Evolutionary conservation across 2,329 filamentous ascomycete genomes (phyloP).

Genomic region (Arthrinium phaeospermum): DNA sequence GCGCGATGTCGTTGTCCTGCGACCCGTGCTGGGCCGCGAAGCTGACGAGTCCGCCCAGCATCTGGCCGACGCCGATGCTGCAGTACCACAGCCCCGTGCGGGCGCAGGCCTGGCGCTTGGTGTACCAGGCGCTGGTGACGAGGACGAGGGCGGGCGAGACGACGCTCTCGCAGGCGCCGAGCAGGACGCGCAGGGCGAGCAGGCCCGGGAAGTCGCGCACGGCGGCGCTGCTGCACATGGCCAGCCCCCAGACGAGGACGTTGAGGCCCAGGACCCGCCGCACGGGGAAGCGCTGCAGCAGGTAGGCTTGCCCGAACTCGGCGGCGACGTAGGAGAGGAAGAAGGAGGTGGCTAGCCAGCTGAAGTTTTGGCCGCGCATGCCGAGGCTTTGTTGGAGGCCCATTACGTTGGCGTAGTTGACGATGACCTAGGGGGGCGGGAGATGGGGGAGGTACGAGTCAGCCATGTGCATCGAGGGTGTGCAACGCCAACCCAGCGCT

Average conservation of each 20-base stretch:
- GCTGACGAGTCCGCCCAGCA: constrained; percentile 50
- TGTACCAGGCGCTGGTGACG: constrained; percentile 75
- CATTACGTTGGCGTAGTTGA: constrained; percentile 70
- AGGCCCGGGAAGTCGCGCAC: constrained; percentile 65
- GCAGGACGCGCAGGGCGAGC: constrained; percentile 69
- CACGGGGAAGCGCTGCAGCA: constrained; percentile 65
- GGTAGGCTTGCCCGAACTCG: constrained; percentile 65
- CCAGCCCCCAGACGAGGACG: constrained; percentile 63
- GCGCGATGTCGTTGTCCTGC: constrained; percentile 25
- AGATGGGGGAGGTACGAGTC: background rate
- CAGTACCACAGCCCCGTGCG: constrained; percentile 70
- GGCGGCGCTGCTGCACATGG: constrained; percentile 67
- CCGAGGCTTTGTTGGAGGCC: constrained; percentile 60
- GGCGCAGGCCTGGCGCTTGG: constrained; percentile 68
- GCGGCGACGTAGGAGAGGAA: constrained; percentile 66
- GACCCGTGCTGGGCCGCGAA: constrained; percentile 61
- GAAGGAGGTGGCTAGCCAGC: constrained; percentile 65
- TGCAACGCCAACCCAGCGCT: too few species aligned
- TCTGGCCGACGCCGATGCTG: constrained; percentile 64
- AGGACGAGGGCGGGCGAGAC: constrained; percentile 73
- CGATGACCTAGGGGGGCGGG: background rate
- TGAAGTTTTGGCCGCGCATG: constrained; percentile 65
- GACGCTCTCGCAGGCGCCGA: constrained; percentile 71
- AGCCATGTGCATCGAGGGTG: background rate
- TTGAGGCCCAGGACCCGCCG: constrained; percentile 67